phyloP scores from a whole-genome alignment of 2,329 filamentous ascomycete species.

The Epichloe uncinata region DNA sequence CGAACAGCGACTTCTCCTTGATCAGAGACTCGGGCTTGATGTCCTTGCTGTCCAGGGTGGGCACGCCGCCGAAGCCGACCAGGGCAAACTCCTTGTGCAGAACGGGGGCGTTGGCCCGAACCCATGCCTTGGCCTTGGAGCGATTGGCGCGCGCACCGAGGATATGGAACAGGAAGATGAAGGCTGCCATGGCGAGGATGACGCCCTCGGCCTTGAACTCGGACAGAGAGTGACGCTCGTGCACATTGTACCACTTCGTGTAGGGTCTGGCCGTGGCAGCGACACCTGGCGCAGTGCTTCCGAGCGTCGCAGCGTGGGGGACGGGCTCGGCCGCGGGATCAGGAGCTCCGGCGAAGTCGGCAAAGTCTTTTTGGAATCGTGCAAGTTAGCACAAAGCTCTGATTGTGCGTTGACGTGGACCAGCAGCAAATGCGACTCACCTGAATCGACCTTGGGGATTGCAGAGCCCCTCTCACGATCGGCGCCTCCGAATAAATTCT shows the following conservation, averaged over 20 bases:
- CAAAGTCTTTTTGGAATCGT: constrained; percentile 55
- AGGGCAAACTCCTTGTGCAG: constrained; percentile 73
- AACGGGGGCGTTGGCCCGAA: constrained; percentile 55
- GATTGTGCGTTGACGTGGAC: background rate
- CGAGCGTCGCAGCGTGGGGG: constrained; percentile 33
- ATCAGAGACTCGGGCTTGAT: constrained; percentile 37
- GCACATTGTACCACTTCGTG: constrained; percentile 93
- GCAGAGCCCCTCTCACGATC: constrained; percentile 35
- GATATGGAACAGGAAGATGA: constrained; percentile 68
- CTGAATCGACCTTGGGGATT: constrained; percentile 43
- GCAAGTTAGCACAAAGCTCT: background rate
- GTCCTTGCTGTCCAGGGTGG: constrained; percentile 29
- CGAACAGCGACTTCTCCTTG: constrained; percentile 77
- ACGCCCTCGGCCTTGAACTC: constrained; percentile 85
- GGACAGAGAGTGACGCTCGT: constrained; percentile 70
- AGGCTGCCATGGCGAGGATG: constrained; percentile 59
- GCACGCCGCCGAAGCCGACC: constrained; percentile 62
- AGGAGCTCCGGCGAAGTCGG: constrained; percentile 76
- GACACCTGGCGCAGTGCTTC: constrained; percentile 30
- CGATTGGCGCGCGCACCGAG: constrained; percentile 72
- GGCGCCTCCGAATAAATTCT: constrained; percentile 55
- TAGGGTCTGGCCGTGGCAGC: constrained; percentile 48
- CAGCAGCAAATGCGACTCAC: constrained; percentile 28
- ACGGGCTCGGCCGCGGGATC: constrained; percentile 45
- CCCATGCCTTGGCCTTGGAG: constrained; percentile 68